Evolutionary conservation across 2,329 filamentous ascomycete genomes (phyloP), one percentile per base, ranked within the genome.

Genomic region (Ceratocystis diversiconidia): DNA sequence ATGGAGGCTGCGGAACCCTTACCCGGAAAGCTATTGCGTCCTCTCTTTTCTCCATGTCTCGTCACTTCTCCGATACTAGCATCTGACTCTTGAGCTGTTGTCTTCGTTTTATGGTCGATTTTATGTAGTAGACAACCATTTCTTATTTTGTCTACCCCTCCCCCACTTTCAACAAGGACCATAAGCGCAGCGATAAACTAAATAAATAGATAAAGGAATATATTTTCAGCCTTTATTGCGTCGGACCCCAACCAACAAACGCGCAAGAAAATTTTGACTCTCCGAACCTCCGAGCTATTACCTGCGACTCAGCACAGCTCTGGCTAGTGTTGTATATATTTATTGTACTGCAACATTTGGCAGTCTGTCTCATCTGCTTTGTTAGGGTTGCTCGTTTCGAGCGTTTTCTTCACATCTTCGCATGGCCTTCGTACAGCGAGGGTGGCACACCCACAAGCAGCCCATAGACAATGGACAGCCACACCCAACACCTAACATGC

Each of bases 211-310:
- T 50, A 41, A 4, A 41, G 36, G 36, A 41, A 15, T 41, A 50
- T 8, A 50, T 10, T 22, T 19, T 50, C 48, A 25, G 17, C 48
- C 36, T 50, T 50, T n/a, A 50, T 3, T 50, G 48, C 48, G 12
- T 41, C 19, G 17, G 8, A 50, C 48, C 46, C 41, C 61, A 62
- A 46, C n/a, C 8, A 19, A 28, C n/a, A 44, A 62, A 32, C 28
- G 5, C 28, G 12, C 17, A 43, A 43, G 10, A 61, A 61, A 61
- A 25, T 1, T 61, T 36, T 43, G 19, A 41, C 41, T 61, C 59
- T 46, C 41, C 59, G 59, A 41, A 44, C 41, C 59, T 67, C 62
- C 66, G 65, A 68, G 48, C 44, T 67, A 65, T 32, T 1, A 1
- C 61, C 25, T 8, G 7, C 12, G 41, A 15, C 22, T 30, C 12